Conservation (phyloP, 2,329 filamentous ascomycete species). For the Chrysosporium queenslandicum region DNA sequence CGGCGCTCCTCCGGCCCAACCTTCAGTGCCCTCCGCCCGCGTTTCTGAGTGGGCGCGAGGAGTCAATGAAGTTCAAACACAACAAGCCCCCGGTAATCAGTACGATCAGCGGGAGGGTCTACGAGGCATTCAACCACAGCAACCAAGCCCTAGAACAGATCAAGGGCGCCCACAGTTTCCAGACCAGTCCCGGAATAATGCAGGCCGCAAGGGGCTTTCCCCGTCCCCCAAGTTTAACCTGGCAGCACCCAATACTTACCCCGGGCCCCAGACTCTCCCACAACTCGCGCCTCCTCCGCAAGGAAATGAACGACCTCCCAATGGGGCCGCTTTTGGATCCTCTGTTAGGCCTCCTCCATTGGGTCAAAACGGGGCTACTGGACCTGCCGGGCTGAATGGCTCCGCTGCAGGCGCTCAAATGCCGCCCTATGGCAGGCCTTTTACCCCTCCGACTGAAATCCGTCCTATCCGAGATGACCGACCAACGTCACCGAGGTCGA, state of each 20-base stretch:
- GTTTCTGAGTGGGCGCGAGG: slow-evolving; percentile 54
- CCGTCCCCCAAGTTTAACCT: slow-evolving; percentile 52
- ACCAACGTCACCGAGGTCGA: slow-evolving; percentile 82
- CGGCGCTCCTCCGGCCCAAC: slow-evolving; percentile 41
- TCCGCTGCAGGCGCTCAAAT: slow-evolving; percentile 47
- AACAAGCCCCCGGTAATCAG: slow-evolving; percentile 54
- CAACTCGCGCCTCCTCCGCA: slow-evolving; percentile 42
- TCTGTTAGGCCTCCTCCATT: slow-evolving; percentile 39
- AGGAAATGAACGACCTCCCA: slow-evolving; percentile 30
- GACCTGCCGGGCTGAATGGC: slow-evolving; percentile 50
- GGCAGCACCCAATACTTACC: slow-evolving; percentile 44
- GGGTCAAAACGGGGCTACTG: slow-evolving; percentile 26
- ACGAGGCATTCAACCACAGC: slow-evolving; percentile 59
- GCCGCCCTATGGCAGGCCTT: slow-evolving; percentile 62
- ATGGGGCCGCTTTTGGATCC: slow-evolving; percentile 22
- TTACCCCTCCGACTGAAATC: slow-evolving; percentile 74
- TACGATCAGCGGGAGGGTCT: slow-evolving; percentile 70
- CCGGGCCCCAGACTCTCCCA: slow-evolving; percentile 41
- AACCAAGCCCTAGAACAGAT: slow-evolving; percentile 67
- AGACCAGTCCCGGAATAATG: slow-evolving; percentile 48
- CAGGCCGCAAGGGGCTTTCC: slow-evolving; percentile 45
- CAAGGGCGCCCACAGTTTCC: slow-evolving; percentile 55
- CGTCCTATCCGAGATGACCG: slow-evolving; percentile 73
- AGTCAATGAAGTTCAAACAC: slow-evolving; percentile 56
- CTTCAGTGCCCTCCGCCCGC: slow-evolving; percentile 55